A percentile compares a stretch with the other conserved stretches of the same genome.
These are phyloP conservation scores for Jacaranda mimosifolia DNA, from an alignment of 257 asterid species.

Conservation along the genomic window DNA sequence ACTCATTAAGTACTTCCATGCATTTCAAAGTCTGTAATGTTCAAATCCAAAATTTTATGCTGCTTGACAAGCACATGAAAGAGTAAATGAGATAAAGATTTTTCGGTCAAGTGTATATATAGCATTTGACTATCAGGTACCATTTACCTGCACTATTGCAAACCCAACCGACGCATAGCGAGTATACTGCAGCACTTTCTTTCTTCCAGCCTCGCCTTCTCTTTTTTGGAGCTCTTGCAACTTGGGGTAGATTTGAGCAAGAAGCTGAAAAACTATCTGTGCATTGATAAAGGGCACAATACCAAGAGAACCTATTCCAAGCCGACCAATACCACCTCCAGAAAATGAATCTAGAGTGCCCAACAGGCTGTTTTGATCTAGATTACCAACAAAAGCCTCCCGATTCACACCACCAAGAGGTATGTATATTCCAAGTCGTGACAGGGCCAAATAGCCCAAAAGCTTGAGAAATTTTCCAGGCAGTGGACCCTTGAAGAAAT, in stretches of 20 bases:
- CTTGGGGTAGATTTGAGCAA: slow-evolving; percentile 91
- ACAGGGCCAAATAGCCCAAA: slow-evolving; percentile 83
- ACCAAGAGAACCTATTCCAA: slow-evolving; percentile 96
- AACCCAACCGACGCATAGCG: slow-evolving; percentile 99
- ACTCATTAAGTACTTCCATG: not conserved
- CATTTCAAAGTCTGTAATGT: not conserved
- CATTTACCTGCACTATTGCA: slow-evolving; percentile 89
- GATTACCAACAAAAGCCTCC: slow-evolving; percentile 89
- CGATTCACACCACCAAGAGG: slow-evolving; percentile 98
- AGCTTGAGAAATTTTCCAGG: slow-evolving; percentile 97
- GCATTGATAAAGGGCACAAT: slow-evolving; percentile 98
- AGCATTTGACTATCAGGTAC: not conserved
- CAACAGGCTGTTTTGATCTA: slow-evolving; percentile 89
- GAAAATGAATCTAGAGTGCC: slow-evolving; percentile 96
- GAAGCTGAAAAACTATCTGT: slow-evolving; percentile 97
- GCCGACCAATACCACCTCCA: slow-evolving; percentile 99
- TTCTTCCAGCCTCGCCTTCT: slow-evolving; percentile 99
- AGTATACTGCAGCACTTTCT: slow-evolving; percentile 93
- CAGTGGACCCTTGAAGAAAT: slow-evolving; percentile 97
- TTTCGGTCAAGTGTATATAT: not conserved
- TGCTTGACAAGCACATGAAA: slow-evolving; percentile 19
- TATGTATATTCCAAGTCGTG: slow-evolving; percentile 90
- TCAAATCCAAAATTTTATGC: not conserved
- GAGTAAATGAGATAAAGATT: not conserved
- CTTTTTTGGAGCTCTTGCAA: slow-evolving; percentile 93